Evolutionary conservation across 306 rosid genomes (phyloP), one percentile per base, ranked within the genome.

Genomic region (Parietaria judaica): DNA sequence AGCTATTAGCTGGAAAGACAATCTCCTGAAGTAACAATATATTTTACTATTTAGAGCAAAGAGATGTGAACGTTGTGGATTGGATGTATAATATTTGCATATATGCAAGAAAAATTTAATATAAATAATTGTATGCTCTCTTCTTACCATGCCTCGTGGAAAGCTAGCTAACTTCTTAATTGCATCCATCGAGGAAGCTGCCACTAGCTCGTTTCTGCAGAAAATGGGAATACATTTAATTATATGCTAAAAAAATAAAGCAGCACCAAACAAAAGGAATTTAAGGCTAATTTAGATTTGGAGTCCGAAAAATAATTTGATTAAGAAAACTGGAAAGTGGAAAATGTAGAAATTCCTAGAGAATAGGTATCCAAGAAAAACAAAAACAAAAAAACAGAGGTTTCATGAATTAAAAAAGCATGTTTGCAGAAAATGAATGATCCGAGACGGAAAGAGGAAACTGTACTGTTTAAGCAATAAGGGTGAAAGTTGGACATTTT

Each of bases 101-200:
- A 44, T 60, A 47, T 37, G 52, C 60, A 41, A 31, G 45, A 71
- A 64, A 64, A 12, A 62, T 56, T 57, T 43, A 59, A 66, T 60
- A 57, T 56, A 51, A 68, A 57, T 56, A 36, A 70, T 36, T 12
- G 61, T 47, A 76, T 61, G 53, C 36, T 45, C 64, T 60, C 65
- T 60, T 17, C 82, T 59, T 79, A 92, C 99, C 80, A 80, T 50
- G 83, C 96, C 96, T 74, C 74, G 71, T 8, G 95, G 81, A 77
- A 73, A 80, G 73, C 79, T 55, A 50, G 94, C 88, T 65, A 86
- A 76, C 72, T 66, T 84, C 79, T 57, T 71, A 51, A 88, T 86
- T 51, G 94, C 85, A 70, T 84, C 86, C 71, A 68, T 84, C 70
- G 90, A 79, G 38, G 72, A 72, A 58, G 84, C 66, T 49, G 96